Evolutionary conservation across 1,139 yeast species (phyloP).

Genomic region (Wickerhamomyces sp.): DNA sequence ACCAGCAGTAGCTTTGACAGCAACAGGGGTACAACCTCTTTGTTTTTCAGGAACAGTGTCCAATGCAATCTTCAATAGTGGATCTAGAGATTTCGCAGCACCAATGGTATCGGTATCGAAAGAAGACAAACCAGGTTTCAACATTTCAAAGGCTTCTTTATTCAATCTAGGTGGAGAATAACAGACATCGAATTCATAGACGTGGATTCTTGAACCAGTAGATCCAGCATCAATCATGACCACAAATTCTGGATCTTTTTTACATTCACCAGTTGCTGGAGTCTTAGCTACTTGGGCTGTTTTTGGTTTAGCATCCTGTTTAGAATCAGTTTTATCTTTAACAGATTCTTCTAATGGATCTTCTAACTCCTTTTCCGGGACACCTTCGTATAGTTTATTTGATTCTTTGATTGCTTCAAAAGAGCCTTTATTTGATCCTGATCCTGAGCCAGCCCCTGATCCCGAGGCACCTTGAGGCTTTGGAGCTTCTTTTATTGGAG

Average conservation of each 20-base stretch:
- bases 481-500: constrained; percentile 25
- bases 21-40: constrained; percentile 83
- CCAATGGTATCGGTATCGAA: constrained; percentile 75
- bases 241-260: constrained; percentile 49
- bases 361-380: constrained; percentile 19
- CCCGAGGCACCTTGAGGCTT: constrained; percentile 16
- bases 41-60: constrained; percentile 66
- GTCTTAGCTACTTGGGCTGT: not conserved
- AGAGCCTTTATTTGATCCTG: constrained; percentile 13
- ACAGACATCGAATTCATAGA: constrained; percentile 87
- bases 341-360: constrained; percentile 2
- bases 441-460: not conserved
- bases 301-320: constrained; percentile 3
- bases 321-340: constrained; percentile 5
- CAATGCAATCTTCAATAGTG: constrained; percentile 70
- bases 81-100: constrained; percentile 87
- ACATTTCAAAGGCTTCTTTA: constrained; percentile 79
- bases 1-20: constrained; percentile 98
- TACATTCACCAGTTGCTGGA: constrained; percentile 24
- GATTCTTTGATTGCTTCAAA: constrained; percentile 24
- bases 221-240: constrained; percentile 97
- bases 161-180: constrained; percentile 74
- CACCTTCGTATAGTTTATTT: constrained; percentile 23
- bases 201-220: constrained; percentile 92
- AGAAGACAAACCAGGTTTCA: constrained; percentile 87